Conservation (phyloP, 1,139 yeast genomes). For the Scheffersomyces insectosa region DNA sequence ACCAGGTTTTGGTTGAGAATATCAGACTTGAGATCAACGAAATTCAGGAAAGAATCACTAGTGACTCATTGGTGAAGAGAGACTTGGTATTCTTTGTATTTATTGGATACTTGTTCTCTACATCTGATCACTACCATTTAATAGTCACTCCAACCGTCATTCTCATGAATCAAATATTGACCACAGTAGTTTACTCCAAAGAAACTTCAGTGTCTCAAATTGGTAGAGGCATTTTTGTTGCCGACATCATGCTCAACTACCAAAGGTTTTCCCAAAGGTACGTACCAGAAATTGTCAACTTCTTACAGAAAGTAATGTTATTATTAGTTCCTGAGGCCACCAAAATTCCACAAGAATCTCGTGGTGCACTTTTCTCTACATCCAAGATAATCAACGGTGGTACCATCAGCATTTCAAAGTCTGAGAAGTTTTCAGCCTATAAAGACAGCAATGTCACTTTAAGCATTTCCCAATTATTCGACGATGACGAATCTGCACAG, state of each 20-base stretch:
- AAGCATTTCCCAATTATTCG: constrained; percentile 21
- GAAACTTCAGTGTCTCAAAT: constrained; percentile 45
- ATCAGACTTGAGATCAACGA: constrained; percentile 35
- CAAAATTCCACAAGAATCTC: constrained; percentile 14
- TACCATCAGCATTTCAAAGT: constrained; percentile 20
- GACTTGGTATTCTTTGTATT: constrained; percentile 70
- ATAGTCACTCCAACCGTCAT: constrained; percentile 84
- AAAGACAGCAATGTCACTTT: constrained; percentile 9
- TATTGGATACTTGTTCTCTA: constrained; percentile 79
- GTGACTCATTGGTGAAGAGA: constrained; percentile 23
- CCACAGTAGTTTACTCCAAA: constrained; percentile 34
- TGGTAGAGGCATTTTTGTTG: constrained; percentile 56
- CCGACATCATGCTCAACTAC: constrained; percentile 65
- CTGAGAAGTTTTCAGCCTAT: constrained; percentile 11
- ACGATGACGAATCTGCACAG: constrained; percentile 9
- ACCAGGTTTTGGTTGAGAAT: constrained; percentile 57
- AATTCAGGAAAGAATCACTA: constrained; percentile 50
- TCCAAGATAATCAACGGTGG: constrained; percentile 5
- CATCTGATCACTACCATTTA: constrained; percentile 94
- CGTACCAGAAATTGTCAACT: constrained; percentile 74
- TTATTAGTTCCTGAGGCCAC: constrained; percentile 47
- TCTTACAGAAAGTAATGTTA: constrained; percentile 54
- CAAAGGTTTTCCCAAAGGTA: constrained; percentile 80
- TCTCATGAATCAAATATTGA: constrained; percentile 67
- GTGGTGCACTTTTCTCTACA: constrained; percentile 14